Evolutionary conservation across 2,329 filamentous ascomycete genomes (phyloP).

Genomic region (Ploettnerulaceae sp.): DNA sequence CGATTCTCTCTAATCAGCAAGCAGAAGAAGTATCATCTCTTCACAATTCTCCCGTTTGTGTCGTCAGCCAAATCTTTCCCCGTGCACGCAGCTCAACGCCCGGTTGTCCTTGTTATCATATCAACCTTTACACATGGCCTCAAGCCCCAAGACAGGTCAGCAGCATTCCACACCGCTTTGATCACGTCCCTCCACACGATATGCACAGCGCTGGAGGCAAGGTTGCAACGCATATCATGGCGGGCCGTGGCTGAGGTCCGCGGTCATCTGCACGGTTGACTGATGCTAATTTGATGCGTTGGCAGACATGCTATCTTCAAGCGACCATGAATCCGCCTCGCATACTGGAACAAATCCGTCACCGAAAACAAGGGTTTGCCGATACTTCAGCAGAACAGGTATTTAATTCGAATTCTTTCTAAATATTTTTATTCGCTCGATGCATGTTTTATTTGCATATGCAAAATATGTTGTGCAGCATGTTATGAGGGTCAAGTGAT

Average conservation of each 20-base stretch:
- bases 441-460: slow-evolving; percentile 21
- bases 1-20: not conserved
- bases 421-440: slow-evolving; percentile 32
- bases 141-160: slow-evolving; percentile 12
- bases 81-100: not conserved
- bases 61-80: not conserved
- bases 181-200: slow-evolving; percentile 10
- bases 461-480: slow-evolving; percentile 29
- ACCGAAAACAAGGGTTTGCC: slow-evolving; percentile 28
- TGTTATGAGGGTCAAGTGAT: slow-evolving; percentile 29
- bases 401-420: slow-evolving; percentile 18
- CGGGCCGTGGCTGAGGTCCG: slow-evolving; percentile 9
- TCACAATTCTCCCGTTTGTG: not conserved
- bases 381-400: slow-evolving; percentile 31
- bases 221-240: slow-evolving; percentile 17
- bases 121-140: slow-evolving; percentile 8
- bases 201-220: slow-evolving; percentile 10
- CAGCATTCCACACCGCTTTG: slow-evolving; percentile 14
- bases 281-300: slow-evolving; percentile 26
- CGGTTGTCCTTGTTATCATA: slow-evolving; percentile 2
- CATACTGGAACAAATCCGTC: slow-evolving; percentile 15
- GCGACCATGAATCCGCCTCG: slow-evolving; percentile 26
- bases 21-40: not conserved
- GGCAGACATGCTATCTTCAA: slow-evolving; percentile 21
- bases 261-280: slow-evolving; percentile 19